Conservation (phyloP, 176 grass and related monocot species). For the Triticum aestivum region IWGSC_CS_RefSeq_v2.1 NC_057799.1:338941812-338942311, state of each 20-base stretch:
- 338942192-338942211: neutral
- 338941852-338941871: neutral
- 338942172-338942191: neutral
- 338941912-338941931: neutral
- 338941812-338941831: neutral
- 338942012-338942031: neutral
- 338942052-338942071: neutral
- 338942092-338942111: neutral
- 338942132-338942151: neutral
- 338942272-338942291: slow-evolving; percentile 7
- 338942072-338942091: neutral
- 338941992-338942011: neutral
- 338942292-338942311: neutral
- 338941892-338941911: neutral
- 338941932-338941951: neutral
- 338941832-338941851: neutral
- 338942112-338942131: neutral
- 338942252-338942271: neutral
- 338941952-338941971: neutral
- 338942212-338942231: neutral
- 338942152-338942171: neutral
- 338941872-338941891: neutral
- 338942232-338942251: slow-evolving; percentile 13
- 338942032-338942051: neutral
- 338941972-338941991: neutral